phyloP scores from a whole-genome alignment of 2,329 filamentous ascomycete genomes.

The Chaetomium strumarium region DNA sequence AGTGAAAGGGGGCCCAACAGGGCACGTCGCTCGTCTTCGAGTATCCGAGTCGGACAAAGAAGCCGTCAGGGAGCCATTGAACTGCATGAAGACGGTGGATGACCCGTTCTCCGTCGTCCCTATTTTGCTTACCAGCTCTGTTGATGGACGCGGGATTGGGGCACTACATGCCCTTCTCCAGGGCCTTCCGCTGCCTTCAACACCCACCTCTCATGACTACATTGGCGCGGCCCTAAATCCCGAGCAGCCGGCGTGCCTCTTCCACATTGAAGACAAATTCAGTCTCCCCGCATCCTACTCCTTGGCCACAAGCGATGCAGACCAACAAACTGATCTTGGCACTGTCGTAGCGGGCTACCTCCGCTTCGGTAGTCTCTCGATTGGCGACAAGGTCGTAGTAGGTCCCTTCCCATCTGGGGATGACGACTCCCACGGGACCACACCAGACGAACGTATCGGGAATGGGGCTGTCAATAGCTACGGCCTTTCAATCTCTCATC shows the following conservation, averaged over 20 bases:
- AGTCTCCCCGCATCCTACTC: constrained; percentile 61
- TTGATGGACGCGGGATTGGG: constrained; percentile 76
- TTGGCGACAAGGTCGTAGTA: constrained; percentile 72
- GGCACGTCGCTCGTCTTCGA: constrained; percentile 46
- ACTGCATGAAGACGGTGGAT: constrained; percentile 40
- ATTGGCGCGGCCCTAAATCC: constrained; percentile 51
- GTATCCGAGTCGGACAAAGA: constrained; percentile 51
- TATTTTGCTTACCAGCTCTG: constrained; percentile 80
- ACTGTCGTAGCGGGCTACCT: constrained; percentile 82
- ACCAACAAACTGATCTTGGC: constrained; percentile 44
- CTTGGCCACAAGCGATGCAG: constrained; percentile 36
- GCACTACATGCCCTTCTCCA: constrained; percentile 76
- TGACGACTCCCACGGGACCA: constrained; percentile 36
- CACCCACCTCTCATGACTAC: constrained; percentile 48
- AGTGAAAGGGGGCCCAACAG: constrained; percentile 51
- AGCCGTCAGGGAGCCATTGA: constrained; percentile 53
- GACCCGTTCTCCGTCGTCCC: constrained; percentile 57
- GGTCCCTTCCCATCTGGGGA: constrained; percentile 67
- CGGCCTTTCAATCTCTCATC: constrained; percentile 47
- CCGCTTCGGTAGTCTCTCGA: constrained; percentile 67
- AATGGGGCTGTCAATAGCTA: constrained; percentile 35
- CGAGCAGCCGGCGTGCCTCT: constrained; percentile 59
- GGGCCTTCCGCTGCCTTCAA: constrained; percentile 62
- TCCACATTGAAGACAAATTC: constrained; percentile 90
- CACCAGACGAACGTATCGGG: constrained; percentile 43